A percentile compares a stretch with the other conserved stretches of the same genome.
Conservation (phyloP, 2,329 filamentous ascomycete species). For the Fusarium phyllophilum region DNA sequence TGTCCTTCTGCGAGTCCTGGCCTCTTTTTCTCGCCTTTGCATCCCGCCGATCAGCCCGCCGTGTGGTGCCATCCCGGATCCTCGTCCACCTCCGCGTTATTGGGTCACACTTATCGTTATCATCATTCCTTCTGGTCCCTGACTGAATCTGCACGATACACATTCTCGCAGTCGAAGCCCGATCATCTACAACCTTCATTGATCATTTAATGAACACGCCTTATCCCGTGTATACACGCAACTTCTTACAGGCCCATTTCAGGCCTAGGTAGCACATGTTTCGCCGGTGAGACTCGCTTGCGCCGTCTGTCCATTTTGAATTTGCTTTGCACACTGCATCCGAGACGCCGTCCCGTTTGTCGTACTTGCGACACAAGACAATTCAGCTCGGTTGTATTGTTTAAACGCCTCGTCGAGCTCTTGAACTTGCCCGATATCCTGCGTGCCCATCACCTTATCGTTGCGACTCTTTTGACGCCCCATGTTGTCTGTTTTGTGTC, state of each 20-base stretch:
- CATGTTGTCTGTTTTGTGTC: conserved; percentile 28
- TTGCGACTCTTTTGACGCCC: conserved; percentile 18
- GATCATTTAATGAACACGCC: conserved; percentile 38
- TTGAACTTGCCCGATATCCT: conserved; percentile 8
- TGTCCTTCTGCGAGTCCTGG: conserved; percentile 9
- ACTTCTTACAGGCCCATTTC: conserved; percentile 26
- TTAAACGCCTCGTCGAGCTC: conserved; percentile 5
- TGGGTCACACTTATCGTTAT: conserved; percentile 19
- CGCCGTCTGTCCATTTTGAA: conserved; percentile 34
- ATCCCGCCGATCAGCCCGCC: conserved; percentile 25
- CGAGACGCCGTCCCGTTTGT: conserved; percentile 34
- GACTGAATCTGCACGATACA: conserved; percentile 25
- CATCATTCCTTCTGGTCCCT: conserved; percentile 16
- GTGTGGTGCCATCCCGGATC: conserved; percentile 35
- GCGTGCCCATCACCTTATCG: conserved; percentile 4
- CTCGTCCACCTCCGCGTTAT: conserved; percentile 35
- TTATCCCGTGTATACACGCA: conserved; percentile 4
- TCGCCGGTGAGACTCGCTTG: conserved; percentile 45
- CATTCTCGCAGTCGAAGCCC: conserved; percentile 6
- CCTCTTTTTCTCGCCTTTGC: conserved; percentile 20
- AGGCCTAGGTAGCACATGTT: conserved; percentile 45
- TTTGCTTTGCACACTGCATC: conserved; percentile 31
- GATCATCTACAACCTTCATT: conserved; percentile 16
- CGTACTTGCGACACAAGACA: conserved; percentile 34
- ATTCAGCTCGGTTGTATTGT: conserved; percentile 12